Percentiles rank a stretch among this genome's conserved stretches.
Conservation (phyloP, 345 rosid species). For the Noccaea caerulescens region DNA sequence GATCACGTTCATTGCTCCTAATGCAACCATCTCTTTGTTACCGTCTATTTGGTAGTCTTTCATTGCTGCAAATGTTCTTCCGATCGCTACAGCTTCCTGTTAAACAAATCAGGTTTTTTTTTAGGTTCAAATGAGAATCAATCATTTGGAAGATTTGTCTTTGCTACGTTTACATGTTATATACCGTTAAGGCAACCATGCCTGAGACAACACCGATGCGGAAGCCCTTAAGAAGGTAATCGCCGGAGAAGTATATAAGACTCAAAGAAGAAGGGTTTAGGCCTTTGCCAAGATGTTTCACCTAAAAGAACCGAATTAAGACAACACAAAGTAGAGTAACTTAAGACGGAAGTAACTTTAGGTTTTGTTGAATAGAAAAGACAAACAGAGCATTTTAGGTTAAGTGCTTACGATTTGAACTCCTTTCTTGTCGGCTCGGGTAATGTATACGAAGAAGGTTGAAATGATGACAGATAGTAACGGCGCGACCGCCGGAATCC, state of each 20-base stretch:
- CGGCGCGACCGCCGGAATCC: slow-evolving; percentile 93
- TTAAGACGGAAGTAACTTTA: background rate
- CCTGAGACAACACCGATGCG: slow-evolving; percentile 86
- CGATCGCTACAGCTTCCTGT: slow-evolving; percentile 93
- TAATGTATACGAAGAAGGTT: slow-evolving; percentile 75
- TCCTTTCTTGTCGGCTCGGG: slow-evolving; percentile 79
- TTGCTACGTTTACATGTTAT: background rate
- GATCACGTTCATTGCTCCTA: slow-evolving; percentile 87
- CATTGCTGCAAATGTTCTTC: slow-evolving; percentile 91
- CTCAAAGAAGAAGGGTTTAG: slow-evolving; percentile 73
- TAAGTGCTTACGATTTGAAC: slow-evolving; percentile 67
- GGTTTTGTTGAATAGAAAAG: background rate
- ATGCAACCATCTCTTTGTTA: slow-evolving; percentile 94
- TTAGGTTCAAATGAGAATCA: background rate
- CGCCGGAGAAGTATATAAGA: slow-evolving; percentile 66
- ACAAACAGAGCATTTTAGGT: background rate
- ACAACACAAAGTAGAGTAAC: background rate
- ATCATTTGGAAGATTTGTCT: background rate
- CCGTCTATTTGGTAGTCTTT: slow-evolving; percentile 93
- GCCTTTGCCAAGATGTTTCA: slow-evolving; percentile 74
- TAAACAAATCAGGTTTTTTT: background rate
- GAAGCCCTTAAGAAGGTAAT: slow-evolving; percentile 63
- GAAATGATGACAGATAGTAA: slow-evolving; percentile 72
- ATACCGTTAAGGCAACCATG: slow-evolving; percentile 80
- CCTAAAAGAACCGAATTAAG: slow-evolving; percentile 46